Evolutionary conservation across 345 rosid species (phyloP).

Genomic region (Clausena lansium): DNA sequence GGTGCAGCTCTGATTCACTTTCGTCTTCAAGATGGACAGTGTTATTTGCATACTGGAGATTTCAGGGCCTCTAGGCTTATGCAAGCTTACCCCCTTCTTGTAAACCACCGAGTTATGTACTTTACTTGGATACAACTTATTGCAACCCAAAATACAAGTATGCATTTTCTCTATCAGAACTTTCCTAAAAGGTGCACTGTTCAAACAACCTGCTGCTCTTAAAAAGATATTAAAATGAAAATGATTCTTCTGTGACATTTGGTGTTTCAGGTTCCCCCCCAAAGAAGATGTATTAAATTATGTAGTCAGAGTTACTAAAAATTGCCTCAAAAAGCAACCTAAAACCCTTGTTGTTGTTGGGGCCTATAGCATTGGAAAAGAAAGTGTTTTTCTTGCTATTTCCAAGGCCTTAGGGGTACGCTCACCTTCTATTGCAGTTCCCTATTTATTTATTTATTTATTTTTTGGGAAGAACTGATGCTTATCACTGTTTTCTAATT

Average conservation of each 20-base stretch:
- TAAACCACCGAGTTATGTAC: constrained; percentile 44
- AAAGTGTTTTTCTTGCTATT: constrained; percentile 73
- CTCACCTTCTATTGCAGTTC: neutral
- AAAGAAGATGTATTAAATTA: constrained; percentile 67
- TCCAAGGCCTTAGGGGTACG: constrained; percentile 73
- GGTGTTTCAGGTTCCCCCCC: constrained; percentile 62
- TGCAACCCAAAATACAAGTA: constrained; percentile 81
- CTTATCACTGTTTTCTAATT: neutral
- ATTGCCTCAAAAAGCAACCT: constrained; percentile 56
- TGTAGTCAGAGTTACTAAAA: constrained; percentile 53
- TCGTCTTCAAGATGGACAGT: constrained; percentile 49
- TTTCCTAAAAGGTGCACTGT: neutral
- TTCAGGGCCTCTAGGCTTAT: constrained; percentile 69
- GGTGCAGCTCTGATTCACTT: constrained; percentile 76
- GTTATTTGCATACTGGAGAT: constrained; percentile 83
- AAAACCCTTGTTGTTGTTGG: constrained; percentile 71
- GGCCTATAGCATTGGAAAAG: constrained; percentile 86
- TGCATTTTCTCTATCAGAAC: constrained; percentile 8
- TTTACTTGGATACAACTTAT: constrained; percentile 79
- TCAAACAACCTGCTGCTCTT: neutral
- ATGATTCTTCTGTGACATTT: neutral
- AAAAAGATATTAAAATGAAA: no score
- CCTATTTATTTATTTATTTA: neutral
- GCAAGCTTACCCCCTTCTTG: constrained; percentile 58
- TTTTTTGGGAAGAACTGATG: neutral